These are phyloP conservation scores for Oryza rufipogon DNA, from an alignment of 176 grass and related monocot genomes.

Conservation along the genomic window DNA sequence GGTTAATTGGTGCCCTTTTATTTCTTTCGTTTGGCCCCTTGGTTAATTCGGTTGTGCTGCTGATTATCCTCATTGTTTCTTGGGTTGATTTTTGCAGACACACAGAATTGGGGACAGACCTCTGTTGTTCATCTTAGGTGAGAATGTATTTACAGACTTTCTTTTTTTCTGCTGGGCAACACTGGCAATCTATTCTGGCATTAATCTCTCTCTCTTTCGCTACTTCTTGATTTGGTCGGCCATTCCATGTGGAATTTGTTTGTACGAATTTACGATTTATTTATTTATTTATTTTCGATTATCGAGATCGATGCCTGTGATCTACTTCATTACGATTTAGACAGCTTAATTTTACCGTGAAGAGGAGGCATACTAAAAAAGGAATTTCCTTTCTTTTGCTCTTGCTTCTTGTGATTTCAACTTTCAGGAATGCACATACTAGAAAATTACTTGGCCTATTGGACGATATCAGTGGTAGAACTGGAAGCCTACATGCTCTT, in stretches of 20 bases:
- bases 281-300: too few species aligned
- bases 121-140: conserved; percentile 5
- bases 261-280: background rate
- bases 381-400: background rate
- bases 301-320: too few species aligned
- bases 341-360: too few species aligned
- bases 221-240: background rate
- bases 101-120: background rate
- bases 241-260: background rate
- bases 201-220: background rate
- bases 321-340: background rate
- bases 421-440: conserved; percentile 9
- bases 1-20: too few species aligned
- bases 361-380: too few species aligned
- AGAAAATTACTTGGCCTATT: conserved; percentile 35
- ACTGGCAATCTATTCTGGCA: background rate
- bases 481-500: background rate
- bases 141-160: background rate
- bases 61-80: background rate
- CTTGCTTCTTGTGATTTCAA: conserved; percentile 1
- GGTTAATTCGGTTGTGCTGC: background rate
- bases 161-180: background rate
- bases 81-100: conserved; percentile 19
- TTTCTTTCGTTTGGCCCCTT: background rate
- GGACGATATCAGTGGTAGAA: conserved; percentile 21